Evolutionary conservation across 371 early-diverging fungal genomes (phyloP).

Genomic region (Apophysomyces elegans): DNA sequence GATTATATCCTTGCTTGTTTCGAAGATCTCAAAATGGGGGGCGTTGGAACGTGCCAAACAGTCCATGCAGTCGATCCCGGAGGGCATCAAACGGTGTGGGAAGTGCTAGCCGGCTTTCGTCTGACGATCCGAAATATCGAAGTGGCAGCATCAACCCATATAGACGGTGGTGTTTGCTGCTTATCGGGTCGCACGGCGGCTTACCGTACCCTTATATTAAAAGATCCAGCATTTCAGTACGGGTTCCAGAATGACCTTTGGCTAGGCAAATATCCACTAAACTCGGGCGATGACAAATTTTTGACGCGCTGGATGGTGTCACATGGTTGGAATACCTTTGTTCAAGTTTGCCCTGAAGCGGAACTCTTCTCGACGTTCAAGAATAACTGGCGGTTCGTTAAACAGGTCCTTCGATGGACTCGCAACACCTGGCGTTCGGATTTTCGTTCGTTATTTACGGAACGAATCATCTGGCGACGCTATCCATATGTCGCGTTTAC

Average conservation of each 20-base stretch:
- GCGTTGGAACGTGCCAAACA: conserved; percentile 72
- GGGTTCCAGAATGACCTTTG: conserved; percentile 75
- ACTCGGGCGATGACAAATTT: conserved; percentile 82
- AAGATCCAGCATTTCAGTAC: conserved; percentile 75
- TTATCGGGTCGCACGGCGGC: conserved; percentile 80
- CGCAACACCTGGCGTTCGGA: conserved; percentile 82
- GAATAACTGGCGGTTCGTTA: conserved; percentile 77
- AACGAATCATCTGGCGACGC: conserved; percentile 68
- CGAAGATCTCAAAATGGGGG: conserved; percentile 76
- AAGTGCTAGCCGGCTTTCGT: conserved; percentile 74
- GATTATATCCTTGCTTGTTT: conserved; percentile 76
- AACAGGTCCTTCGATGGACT: conserved; percentile 76
- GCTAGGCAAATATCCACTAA: conserved; percentile 72
- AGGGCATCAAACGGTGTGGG: conserved; percentile 72
- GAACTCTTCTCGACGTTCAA: conserved; percentile 77
- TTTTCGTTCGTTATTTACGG: conserved; percentile 67
- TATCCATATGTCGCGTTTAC: conserved; percentile 79
- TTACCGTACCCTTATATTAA: conserved; percentile 75
- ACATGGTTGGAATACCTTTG: conserved; percentile 73
- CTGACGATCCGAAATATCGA: conserved; percentile 78
- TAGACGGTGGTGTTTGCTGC: conserved; percentile 81
- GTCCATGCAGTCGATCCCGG: conserved; percentile 50
- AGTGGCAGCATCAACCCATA: conserved; percentile 76
- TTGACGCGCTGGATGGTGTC: conserved; percentile 80
- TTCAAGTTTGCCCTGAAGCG: conserved; percentile 77